Evolutionary conservation across 225 moss, liverwort and hornwort species (phyloP), one percentile per base, ranked within the genome.

Genomic region (Sphagnum contortum): DNA sequence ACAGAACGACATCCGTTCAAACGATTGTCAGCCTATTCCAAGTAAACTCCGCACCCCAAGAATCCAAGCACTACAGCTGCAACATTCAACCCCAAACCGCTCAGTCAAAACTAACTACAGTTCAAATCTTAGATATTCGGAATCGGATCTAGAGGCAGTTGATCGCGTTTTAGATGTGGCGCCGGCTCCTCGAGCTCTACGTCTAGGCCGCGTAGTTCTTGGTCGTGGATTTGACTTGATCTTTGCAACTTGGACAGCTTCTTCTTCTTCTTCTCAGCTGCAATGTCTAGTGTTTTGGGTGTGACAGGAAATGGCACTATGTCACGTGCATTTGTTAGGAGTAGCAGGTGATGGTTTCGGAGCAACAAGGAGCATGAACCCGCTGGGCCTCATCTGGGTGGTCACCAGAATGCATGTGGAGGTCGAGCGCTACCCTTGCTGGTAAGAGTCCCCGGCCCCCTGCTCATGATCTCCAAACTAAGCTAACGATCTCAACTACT

Each of bases 361-460:
- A 5, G 76, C 80, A 0, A 81, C 80, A 0, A 12, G 63, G 8
- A 71, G 47, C 45, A 81, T 81, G 73, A 76, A 74, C 61, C 50
- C 12, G 10, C 52, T 69, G 5, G 76, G 74, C 2, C 76, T 81
- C 68, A 77, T 81, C 4, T 77, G 76, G 80, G 80, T 81, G n/a
- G 76, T 81, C 47, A 77, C 76, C 60, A 81, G 59, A 47, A 81
- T 81, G 76, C 71, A 81, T 66, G 80, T 81, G 59, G 69, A 81
- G 4, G 74, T 81, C 14, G 63, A 66, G 2, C 73, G 80, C 44
- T 81, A 70, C 48, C 80, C 80, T 10, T 59, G 9, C 54, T 81
- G 80, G 80, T 81, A 69, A 64, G 68, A 29, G 29, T 29, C 29
- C 29, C 29, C 29, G 29, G 29, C 29, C 29, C 29, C 29, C 29